A percentile compares a stretch with the other conserved stretches of the same genome.
phyloP scores from a whole-genome alignment of 179 eudicot species.

The Amaranthus tricolor region DNA sequence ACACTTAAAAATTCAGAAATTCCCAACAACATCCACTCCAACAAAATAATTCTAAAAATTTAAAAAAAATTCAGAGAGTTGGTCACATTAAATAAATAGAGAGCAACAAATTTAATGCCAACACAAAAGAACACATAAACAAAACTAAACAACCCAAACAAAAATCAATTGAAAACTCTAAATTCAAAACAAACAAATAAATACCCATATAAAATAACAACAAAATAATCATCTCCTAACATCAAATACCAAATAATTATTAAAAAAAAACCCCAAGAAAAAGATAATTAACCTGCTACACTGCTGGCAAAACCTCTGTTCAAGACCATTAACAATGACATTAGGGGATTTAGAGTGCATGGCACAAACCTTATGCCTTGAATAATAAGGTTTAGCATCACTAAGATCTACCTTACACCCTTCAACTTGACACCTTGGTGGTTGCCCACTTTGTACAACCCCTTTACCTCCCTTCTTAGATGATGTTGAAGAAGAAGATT shows the following conservation, averaged over 20 bases:
- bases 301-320: conserved; percentile 96
- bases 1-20: neutral
- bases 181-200: neutral
- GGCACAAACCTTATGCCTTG: conserved; percentile 91
- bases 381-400: conserved; percentile 83
- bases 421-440: conserved; percentile 89
- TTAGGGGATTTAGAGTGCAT: conserved; percentile 67
- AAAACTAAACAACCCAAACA: neutral
- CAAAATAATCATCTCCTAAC: neutral
- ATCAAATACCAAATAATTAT: neutral
- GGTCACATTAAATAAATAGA: conserved; percentile 11
- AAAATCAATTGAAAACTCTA: neutral
- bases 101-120: conserved; percentile 17
- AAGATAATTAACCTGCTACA: conserved; percentile 68
- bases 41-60: conserved; percentile 3
- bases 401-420: conserved; percentile 89
- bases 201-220: conserved; percentile 8
- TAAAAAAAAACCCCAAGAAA: neutral
- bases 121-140: conserved; percentile 13
- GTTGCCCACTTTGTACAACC: conserved; percentile 43
- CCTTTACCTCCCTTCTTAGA: conserved; percentile 51
- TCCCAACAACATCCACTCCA: conserved; percentile 8
- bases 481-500: conserved; percentile 19
- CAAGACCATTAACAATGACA: conserved; percentile 72
- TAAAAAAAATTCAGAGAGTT: neutral